Base-by-base conservation (phyloP, 2,329 filamentous ascomycete species). In the Torrubiella hemipterigena region DNA sequence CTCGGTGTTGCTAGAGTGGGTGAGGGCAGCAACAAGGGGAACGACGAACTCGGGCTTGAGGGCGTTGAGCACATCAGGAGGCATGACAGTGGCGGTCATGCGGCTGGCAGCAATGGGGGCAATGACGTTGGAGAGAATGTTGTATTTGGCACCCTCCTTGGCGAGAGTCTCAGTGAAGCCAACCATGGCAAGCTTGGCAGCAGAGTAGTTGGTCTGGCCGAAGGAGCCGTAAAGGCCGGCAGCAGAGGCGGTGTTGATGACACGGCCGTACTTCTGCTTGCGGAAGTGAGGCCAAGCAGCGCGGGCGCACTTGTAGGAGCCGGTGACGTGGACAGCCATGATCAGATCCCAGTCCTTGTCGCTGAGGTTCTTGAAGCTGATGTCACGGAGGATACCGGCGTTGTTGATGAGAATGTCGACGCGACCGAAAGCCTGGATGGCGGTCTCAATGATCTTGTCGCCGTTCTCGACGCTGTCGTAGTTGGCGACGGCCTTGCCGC, bases 321-420 rank as follows among this genome's bases (percentile, higher is more conserved):
- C 91, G 52, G 77, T 81, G 48, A 95, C 77, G 60, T 98, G 89
- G 35, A 96, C 89, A 55, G 77, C 80, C 60, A 89, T 83, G 54
- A 95, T 82, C 45, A 95, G 64, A 54, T 98, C 89, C 91, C 91
- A 98, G 58, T 98, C 91, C 52, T 81, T 63, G 56, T 98, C 91
- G 58, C 81, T 91, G 74, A 96, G 93, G 64, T 96, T 96, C 73
- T 94, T 94, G 68, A 98, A 96, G 70, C 83, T 89, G 52, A 96
- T 59, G 63, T 96, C 87, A 38, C 89, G 81, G 38, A 94, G 70
- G 52, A 96, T 96, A 51, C 91, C 89, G 38, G 91, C 91, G 54
- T 96, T 98, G 72, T 98, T 98, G 62, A 98, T 80, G 48, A 98
- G 77, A 42, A 98, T 67, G 57, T 98, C 89, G 59, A 98, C 74